Conservation (phyloP, 1,284 basidiomycete species). For the Cryptococcus sp. region DNA sequence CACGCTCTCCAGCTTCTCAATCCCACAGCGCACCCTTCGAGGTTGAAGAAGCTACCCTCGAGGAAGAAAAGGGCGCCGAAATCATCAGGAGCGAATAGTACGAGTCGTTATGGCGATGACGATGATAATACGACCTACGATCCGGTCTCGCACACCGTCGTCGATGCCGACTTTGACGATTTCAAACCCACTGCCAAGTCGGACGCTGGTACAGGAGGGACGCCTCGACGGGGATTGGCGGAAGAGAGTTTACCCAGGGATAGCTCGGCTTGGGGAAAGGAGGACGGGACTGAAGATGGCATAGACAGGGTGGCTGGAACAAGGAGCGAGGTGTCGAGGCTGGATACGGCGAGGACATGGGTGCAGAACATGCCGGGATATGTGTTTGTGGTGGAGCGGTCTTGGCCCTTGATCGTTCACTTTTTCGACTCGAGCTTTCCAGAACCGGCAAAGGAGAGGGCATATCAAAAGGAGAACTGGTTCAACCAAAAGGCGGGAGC, state of each 20-base stretch:
- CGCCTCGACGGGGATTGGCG: not conserved
- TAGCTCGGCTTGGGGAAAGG: not conserved
- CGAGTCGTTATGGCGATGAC: constrained; percentile 28
- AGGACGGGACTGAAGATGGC: constrained; percentile 5
- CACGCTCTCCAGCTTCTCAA: constrained; percentile 24
- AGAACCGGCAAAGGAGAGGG: constrained; percentile 36
- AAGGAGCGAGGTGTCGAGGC: constrained; percentile 4
- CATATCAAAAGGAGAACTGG: constrained; percentile 42
- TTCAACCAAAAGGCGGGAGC: constrained; percentile 37
- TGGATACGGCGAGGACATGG: constrained; percentile 16
- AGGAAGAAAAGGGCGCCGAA: not conserved
- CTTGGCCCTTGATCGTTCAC: constrained; percentile 32
- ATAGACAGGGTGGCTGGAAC: constrained; percentile 2
- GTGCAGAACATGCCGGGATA: constrained; percentile 19
- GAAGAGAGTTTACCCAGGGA: no score
- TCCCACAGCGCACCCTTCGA: constrained; percentile 4
- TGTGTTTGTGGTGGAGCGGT: constrained; percentile 24
- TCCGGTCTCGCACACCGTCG: constrained; percentile 32
- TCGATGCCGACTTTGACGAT: constrained; percentile 39
- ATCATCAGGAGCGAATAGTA: constrained; percentile 6
- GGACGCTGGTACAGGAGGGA: constrained; percentile 24
- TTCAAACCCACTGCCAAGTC: constrained; percentile 31
- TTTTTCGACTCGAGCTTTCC: constrained; percentile 41
- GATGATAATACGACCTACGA: constrained; percentile 21
- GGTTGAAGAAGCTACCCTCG: not conserved